Evolutionary conservation across 148 eudicot genomes (phyloP).

Genomic region (Rhododendron kiyosumense): DNA sequence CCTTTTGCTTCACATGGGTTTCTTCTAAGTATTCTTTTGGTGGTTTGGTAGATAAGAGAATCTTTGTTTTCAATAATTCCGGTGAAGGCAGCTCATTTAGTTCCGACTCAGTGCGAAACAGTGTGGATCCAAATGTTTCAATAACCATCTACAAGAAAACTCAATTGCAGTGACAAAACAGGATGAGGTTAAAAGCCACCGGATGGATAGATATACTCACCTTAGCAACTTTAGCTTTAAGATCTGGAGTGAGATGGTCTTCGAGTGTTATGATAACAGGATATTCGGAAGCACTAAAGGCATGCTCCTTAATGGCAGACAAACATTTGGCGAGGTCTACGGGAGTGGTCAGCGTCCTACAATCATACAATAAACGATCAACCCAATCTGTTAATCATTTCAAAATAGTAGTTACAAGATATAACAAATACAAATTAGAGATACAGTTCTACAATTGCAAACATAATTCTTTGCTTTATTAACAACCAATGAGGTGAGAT

Average conservation of each 20-base stretch:
- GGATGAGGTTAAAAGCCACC: neutral
- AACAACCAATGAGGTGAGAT: neutral
- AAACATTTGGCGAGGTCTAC: conserved; percentile 64
- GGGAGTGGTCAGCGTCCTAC: conserved; percentile 72
- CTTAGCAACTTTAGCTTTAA: conserved; percentile 64
- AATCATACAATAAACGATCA: neutral
- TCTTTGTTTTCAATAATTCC: conserved; percentile 32
- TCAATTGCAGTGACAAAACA: neutral
- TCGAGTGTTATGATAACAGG: conserved; percentile 88
- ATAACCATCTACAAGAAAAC: conserved; percentile 44
- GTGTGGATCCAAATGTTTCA: conserved; percentile 33
- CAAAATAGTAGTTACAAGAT: neutral
- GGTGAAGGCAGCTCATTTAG: conserved; percentile 46
- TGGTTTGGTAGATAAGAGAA: conserved; percentile 62
- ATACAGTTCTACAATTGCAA: neutral
- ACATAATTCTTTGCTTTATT: neutral
- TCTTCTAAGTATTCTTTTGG: conserved; percentile 40
- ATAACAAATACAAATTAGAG: neutral
- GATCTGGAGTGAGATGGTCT: conserved; percentile 62
- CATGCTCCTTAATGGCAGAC: conserved; percentile 65
- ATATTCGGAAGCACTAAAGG: conserved; percentile 59
- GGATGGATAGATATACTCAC: conserved; percentile 22
- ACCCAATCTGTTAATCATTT: neutral
- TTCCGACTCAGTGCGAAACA: conserved; percentile 23
- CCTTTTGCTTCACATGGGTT: conserved; percentile 9